These are phyloP conservation scores for Gymnopilus junonius DNA, from an alignment of 768 basidiomycete species.

Conservation along the genomic window DNA sequence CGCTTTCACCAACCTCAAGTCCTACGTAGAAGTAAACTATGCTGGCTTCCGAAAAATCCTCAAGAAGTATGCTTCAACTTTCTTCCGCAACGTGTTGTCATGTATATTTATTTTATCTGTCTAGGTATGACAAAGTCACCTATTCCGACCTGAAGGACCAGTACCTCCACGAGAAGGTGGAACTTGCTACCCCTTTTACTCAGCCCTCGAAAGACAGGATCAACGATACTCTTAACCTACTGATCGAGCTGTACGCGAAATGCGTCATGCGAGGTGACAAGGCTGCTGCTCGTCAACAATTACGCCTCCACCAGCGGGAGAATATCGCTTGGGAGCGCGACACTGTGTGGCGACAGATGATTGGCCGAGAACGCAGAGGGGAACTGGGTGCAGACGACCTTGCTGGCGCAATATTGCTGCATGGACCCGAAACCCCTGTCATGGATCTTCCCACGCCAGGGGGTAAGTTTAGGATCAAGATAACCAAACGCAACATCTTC, in stretches of 20 bases:
- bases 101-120: not conserved
- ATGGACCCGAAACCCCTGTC: conserved; percentile 47
- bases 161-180: conserved; percentile 76
- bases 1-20: conserved; percentile 72
- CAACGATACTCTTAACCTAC: conserved; percentile 55
- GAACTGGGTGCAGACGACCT: conserved; percentile 39
- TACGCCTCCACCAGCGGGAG: conserved; percentile 87
- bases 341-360: conserved; percentile 97
- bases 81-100: not conserved
- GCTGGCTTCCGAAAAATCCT: conserved; percentile 94
- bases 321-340: conserved; percentile 97
- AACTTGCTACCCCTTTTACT: conserved; percentile 70
- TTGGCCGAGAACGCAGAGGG: conserved; percentile 78
- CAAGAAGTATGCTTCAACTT: conserved; percentile 71
- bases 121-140: conserved; percentile 93
- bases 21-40: conserved; percentile 91
- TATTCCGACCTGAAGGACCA: conserved; percentile 78
- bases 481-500: conserved; percentile 68
- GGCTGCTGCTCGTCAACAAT: conserved; percentile 73
- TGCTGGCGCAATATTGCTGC: conserved; percentile 52
- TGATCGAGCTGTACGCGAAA: conserved; percentile 80
- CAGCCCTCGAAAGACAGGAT: conserved; percentile 64
- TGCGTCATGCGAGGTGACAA: conserved; percentile 81
- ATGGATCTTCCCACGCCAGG: conserved; percentile 66
- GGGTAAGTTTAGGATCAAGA: conserved; percentile 54